These are phyloP conservation scores for Agrocybe praecox DNA, from an alignment of 768 basidiomycete species.

Conservation along the genomic window DNA sequence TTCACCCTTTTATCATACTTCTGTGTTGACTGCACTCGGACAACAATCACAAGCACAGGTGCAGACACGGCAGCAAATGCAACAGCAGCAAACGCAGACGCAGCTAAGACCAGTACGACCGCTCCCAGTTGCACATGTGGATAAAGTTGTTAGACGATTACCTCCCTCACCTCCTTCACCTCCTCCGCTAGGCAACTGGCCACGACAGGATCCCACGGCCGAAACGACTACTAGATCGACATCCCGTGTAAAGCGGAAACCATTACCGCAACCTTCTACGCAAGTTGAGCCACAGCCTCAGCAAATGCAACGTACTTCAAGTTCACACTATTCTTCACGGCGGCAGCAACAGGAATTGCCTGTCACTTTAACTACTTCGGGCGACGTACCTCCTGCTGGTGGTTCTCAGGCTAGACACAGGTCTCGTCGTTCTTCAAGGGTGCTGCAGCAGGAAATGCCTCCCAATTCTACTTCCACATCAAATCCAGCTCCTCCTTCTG, in stretches of 20 bases:
- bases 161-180: constrained; percentile 40
- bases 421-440: not conserved
- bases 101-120: not conserved
- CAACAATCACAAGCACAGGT: constrained; percentile 9
- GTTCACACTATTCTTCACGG: not conserved
- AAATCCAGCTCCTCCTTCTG: not conserved
- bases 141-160: constrained; percentile 7
- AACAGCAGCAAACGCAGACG: constrained; percentile 4
- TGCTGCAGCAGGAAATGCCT: not conserved
- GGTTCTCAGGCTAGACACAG: too few relatives aligned
- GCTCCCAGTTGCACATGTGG: not conserved
- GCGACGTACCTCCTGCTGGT: too few relatives aligned
- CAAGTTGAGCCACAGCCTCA: constrained; percentile 5
- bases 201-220: constrained; percentile 42
- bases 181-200: constrained; percentile 58
- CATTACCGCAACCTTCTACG: constrained; percentile 13
- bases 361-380: not conserved
- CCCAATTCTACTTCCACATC: not conserved
- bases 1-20: constrained; percentile 28
- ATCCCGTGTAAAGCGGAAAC: constrained; percentile 29
- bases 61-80: constrained; percentile 21
- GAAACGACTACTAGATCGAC: constrained; percentile 17
- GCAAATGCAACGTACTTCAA: constrained; percentile 1
- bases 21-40: constrained; percentile 22
- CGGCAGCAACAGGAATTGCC: not conserved